Base-by-base conservation (phyloP, 1,284 basidiomycete genomes). In the Sporisorium sorghi region DNA sequence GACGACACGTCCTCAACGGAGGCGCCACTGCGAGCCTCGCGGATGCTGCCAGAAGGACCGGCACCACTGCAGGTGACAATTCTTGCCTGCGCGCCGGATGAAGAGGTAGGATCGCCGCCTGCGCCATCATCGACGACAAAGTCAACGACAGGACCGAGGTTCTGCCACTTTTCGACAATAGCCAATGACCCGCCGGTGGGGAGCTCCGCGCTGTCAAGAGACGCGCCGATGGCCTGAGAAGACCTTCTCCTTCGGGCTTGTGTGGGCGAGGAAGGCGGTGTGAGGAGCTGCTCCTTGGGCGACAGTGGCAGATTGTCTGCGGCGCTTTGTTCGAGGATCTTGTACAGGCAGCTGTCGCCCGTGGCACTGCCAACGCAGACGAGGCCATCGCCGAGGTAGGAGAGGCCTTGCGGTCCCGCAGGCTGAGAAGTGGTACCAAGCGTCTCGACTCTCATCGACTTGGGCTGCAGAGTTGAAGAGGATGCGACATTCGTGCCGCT, bases 51-150 rank as follows among this genome's bases (percentile, higher is more conserved):
- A 0, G 90, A 89, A 67, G 90, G 93, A 19, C 89, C 88, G 0
- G 90, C 91, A 2, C 96, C 96, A 2, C 94, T 96, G 72, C 93
- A 94, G 0, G 94, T 92, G 3, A 98, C 89, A 48, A 97, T 88
- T 81, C 94, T 90, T 14, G 89, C 89, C 90, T 92, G 80, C 9
- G 71, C 56, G n/a, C 63, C 57, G 40, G 58, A 51, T 48, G 30
- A 54, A 44, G 46, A 56, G 49, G 73, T 56, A 21, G 40, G 54
- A 14, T 64, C 51, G 12, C 69, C 77, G 61, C 89, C 91, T 0
- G 88, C 88, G 53, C 93, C 92, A 4, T 88, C 87, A 81, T 94
- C 91, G 7, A 91, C 91, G 2, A 92, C 85, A 30, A 94, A 92
- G 83, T 98, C 96, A 69, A 91, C 85, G 40, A 97, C 91, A 0